These are phyloP conservation scores for Amanita subjunquillea DNA, from an alignment of 768 basidiomycete species.

Conservation along the genomic window DNA sequence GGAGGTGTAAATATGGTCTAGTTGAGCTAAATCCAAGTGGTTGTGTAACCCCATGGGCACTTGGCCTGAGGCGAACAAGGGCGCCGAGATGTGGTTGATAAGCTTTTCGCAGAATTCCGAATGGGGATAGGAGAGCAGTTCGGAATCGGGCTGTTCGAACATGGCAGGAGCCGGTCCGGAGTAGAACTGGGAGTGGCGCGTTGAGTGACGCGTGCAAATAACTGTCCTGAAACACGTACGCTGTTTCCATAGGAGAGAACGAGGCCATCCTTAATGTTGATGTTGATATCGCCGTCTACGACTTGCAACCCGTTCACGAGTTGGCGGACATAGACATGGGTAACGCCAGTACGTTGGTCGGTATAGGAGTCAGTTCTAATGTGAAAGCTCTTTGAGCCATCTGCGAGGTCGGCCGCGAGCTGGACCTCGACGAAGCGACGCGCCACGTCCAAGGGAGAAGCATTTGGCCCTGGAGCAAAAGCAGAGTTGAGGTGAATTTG, in stretches of 20 bases:
- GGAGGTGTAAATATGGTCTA: constrained; percentile 38
- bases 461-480: constrained; percentile 23
- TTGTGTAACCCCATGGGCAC: constrained; percentile 19
- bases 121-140: constrained; percentile 36
- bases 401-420: constrained; percentile 20
- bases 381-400: constrained; percentile 32
- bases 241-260: constrained; percentile 81
- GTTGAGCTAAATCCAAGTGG: constrained; percentile 15
- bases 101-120: constrained; percentile 42
- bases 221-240: constrained; percentile 25
- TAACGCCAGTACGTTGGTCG: constrained; percentile 75
- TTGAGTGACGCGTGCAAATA: not conserved
- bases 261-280: constrained; percentile 80
- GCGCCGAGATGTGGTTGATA: constrained; percentile 23
- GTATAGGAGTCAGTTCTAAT: constrained; percentile 83
- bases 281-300: constrained; percentile 82
- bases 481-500: constrained; percentile 30
- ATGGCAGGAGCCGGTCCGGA: constrained; percentile 42
- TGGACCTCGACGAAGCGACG: constrained; percentile 46
- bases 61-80: constrained; percentile 22
- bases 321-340: constrained; percentile 85
- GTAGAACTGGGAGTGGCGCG: constrained; percentile 49
- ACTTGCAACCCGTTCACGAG: constrained; percentile 81
- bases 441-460: constrained; percentile 46
- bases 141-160: constrained; percentile 18